Evolutionary conservation across 495 filamentous ascomycete genomes (phyloP).

Genomic region (Aspergillus bertholletiae): DNA sequence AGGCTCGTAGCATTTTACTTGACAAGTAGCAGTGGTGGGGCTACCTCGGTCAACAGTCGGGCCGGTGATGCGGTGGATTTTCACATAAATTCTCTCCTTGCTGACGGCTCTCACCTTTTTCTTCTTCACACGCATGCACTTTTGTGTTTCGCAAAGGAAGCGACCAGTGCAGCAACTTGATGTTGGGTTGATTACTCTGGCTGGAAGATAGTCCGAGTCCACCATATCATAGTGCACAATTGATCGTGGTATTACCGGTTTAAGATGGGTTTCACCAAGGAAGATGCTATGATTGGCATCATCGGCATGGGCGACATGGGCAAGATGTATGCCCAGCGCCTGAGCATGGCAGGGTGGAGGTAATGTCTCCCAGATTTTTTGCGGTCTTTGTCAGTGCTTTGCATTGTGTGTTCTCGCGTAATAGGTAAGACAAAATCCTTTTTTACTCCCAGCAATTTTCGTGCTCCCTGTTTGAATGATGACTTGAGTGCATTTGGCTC

Average conservation of each 20-base stretch:
- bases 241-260: neutral
- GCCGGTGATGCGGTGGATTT: slow-evolving; percentile 28
- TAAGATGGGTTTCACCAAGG: slow-evolving; percentile 49
- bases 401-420: slow-evolving; percentile 10
- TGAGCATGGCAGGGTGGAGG: slow-evolving; percentile 94
- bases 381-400: slow-evolving; percentile 9
- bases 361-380: slow-evolving; percentile 41
- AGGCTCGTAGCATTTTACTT: neutral
- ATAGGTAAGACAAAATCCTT: slow-evolving; percentile 28
- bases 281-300: slow-evolving; percentile 75
- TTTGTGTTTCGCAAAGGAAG: neutral
- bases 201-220: neutral
- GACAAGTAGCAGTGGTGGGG: slow-evolving; percentile 12
- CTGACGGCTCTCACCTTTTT: slow-evolving; percentile 1
- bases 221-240: slow-evolving; percentile 2
- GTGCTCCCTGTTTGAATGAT: slow-evolving; percentile 60
- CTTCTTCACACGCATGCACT: neutral
- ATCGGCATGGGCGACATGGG: slow-evolving; percentile 99
- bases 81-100: slow-evolving; percentile 31
- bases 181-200: neutral
- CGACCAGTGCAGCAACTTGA: neutral
- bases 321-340: slow-evolving; percentile 91
- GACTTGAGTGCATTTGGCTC: slow-evolving; percentile 99
- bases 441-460: slow-evolving; percentile 15
- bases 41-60: slow-evolving; percentile 26